Percentiles rank a stretch among this genome's conserved stretches.
phyloP scores from a whole-genome alignment of 2,329 filamentous ascomycete species.

The Didymella pinodella region DNA sequence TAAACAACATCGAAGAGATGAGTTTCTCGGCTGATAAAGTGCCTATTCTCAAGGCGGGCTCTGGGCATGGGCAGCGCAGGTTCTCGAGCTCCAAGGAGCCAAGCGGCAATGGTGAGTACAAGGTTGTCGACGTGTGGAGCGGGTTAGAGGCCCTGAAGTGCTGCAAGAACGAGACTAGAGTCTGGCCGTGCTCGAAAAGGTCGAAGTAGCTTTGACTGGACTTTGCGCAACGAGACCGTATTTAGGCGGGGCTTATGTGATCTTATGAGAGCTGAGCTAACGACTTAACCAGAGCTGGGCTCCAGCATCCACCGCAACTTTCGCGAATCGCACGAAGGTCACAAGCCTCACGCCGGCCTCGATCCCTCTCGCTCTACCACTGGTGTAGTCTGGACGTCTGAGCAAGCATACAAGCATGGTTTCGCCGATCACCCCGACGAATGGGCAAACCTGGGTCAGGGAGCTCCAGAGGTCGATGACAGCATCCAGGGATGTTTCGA shows the following conservation, averaged over 20 bases:
- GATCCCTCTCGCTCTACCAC: conserved; percentile 88
- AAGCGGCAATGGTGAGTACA: conserved; percentile 48
- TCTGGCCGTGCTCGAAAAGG: not conserved
- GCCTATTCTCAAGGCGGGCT: conserved; percentile 40
- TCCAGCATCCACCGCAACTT: conserved; percentile 72
- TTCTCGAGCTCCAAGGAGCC: conserved; percentile 50
- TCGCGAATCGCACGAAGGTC: conserved; percentile 87
- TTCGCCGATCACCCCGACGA: conserved; percentile 77
- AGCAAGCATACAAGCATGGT: conserved; percentile 87
- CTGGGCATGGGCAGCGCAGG: conserved; percentile 37
- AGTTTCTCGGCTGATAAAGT: conserved; percentile 49
- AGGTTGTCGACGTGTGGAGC: not conserved
- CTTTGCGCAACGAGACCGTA: too few relatives aligned
- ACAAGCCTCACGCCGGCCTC: conserved; percentile 88
- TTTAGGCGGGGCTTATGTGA: too few relatives aligned
- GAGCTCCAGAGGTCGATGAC: conserved; percentile 91
- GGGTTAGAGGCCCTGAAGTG: not conserved
- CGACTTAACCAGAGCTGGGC: conserved; percentile 11
- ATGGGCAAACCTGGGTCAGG: conserved; percentile 95
- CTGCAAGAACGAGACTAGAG: not conserved
- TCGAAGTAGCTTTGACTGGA: not conserved
- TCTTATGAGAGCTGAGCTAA: not conserved
- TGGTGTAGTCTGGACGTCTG: conserved; percentile 91
- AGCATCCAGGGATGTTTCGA: conserved; percentile 73
- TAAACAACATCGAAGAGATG: conserved; percentile 30